phyloP scores from a whole-genome alignment of 1,139 yeast species.

The Pichia sp. region DNA sequence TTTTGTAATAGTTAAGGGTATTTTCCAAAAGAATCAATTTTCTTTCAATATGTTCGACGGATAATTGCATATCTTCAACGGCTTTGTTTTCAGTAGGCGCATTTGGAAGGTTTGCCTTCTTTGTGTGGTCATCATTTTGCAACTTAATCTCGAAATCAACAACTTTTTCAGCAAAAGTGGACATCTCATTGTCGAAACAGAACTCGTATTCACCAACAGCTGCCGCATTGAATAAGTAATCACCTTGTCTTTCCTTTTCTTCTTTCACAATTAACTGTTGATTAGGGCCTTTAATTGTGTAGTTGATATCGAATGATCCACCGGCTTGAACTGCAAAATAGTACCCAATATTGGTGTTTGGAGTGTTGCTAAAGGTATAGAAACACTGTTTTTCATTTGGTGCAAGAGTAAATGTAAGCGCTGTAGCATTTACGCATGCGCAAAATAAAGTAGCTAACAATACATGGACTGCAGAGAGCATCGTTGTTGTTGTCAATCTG shows the following conservation, averaged over 20 bases:
- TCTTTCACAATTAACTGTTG: slow-evolving; percentile 51
- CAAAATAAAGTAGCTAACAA: too few species aligned
- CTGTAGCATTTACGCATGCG: slow-evolving; percentile 22
- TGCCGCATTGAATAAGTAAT: slow-evolving; percentile 66
- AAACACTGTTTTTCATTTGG: slow-evolving; percentile 76
- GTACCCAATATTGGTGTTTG: slow-evolving; percentile 61
- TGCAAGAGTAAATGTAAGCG: slow-evolving; percentile 70
- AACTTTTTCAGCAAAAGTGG: slow-evolving; percentile 79
- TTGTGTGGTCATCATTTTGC: slow-evolving; percentile 16
- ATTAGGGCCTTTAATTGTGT: slow-evolving; percentile 62
- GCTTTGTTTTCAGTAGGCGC: slow-evolving; percentile 51
- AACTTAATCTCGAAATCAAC: slow-evolving; percentile 79
- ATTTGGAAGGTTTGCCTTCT: slow-evolving; percentile 60
- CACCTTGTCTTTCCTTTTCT: slow-evolving; percentile 74
- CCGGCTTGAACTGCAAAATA: slow-evolving; percentile 93
- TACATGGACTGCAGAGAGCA: too few species aligned
- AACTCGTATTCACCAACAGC: slow-evolving; percentile 80
- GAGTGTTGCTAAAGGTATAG: slow-evolving; percentile 62
- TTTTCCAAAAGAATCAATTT: slow-evolving; percentile 60
- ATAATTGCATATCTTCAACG: slow-evolving; percentile 51
- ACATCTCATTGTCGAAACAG: slow-evolving; percentile 84
- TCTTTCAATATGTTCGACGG: slow-evolving; percentile 55
- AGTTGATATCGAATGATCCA: slow-evolving; percentile 80
- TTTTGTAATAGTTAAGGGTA: slow-evolving; percentile 72
- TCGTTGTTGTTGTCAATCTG: too few species aligned